These are phyloP conservation scores for Dendrobium catenatum DNA, from an alignment of 106 monocot genomes.

Conservation along the genomic window DNA sequence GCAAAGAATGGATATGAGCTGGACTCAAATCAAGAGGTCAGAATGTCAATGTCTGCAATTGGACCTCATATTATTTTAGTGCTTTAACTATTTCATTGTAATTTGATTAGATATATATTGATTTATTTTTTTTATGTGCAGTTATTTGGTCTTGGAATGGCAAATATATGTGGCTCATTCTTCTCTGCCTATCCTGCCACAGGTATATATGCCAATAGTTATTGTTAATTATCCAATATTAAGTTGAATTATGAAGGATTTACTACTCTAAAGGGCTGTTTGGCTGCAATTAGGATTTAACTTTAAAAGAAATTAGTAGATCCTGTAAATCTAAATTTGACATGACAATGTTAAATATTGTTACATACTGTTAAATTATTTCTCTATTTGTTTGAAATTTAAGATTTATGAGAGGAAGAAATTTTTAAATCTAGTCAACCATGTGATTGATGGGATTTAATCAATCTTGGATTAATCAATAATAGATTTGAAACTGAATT, in stretches of 20 bases:
- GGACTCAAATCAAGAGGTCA: constrained; percentile 95
- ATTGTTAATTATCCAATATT: not conserved
- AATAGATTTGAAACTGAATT: too few species aligned
- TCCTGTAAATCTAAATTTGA: too few species aligned
- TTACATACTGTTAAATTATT: too few species aligned
- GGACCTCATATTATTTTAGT: not conserved
- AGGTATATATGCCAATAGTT: constrained; percentile 29
- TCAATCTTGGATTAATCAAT: too few species aligned
- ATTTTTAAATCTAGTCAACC: too few species aligned
- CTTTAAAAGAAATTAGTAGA: too few species aligned
- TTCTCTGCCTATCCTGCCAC: constrained; percentile 89
- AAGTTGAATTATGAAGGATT: not conserved
- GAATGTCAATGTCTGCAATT: not conserved
- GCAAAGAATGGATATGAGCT: constrained; percentile 98
- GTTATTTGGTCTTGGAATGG: constrained; percentile 95
- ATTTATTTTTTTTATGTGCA: constrained; percentile 15
- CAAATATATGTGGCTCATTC: constrained; percentile 93
- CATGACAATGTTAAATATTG: too few species aligned
- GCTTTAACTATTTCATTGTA: not conserved
- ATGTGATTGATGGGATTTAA: too few species aligned
- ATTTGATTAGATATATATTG: not conserved
- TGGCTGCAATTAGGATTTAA: too few species aligned
- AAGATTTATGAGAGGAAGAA: too few species aligned
- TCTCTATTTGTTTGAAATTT: too few species aligned
- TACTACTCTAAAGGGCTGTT: not conserved